Base-by-base conservation (phyloP, 2,329 filamentous ascomycete genomes). In the Corinectria fuckeliana region DNA sequence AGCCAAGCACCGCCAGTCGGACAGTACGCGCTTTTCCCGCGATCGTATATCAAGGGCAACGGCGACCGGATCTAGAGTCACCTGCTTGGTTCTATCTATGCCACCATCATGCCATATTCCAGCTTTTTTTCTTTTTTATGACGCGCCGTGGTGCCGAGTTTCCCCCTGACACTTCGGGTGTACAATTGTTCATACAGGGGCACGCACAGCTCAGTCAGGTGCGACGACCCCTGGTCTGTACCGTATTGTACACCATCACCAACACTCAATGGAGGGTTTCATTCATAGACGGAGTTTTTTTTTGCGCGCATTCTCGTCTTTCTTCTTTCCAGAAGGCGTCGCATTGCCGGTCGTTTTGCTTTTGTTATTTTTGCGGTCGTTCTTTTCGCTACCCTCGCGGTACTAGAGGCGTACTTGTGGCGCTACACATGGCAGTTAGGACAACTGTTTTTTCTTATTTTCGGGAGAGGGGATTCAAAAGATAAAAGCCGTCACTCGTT, bases 1-100 rank as follows among this genome's bases (percentile, higher is more conserved):
- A 78, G 76, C 70, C 77, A 77, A 39, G 62, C 68, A 25, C 73
- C 78, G 8, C 80, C 79, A 9, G 74, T 80, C n/a, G 80, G 78
- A 18, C 80, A 80, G 61, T 83, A 81, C 62, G 77, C 77, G 36
- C 70, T 81, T 13, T 82, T 82, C 61, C 80, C 81, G 16, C 74
- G 74, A n/a, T 61, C 68, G 47, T 69, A 72, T 30, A 61, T 71
- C 39, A 76, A 75, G 64, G 66, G 64, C 9, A 71, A 64, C 20
- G 71, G 72, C 21, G 73, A 75, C 50, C 70, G 72, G 13, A 74
- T 78, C 42, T 78, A 67, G 62, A 21, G 49, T 36, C 39, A 32
- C 28, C n/a, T 16, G 18, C 38, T 49, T 26, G 39, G 38, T 18
- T 55, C 23, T 21, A 45, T 55, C 23, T 21, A 45, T 25, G 47